Conservation (phyloP, 768 basidiomycete genomes). For the Podaxis sp. region DNA sequence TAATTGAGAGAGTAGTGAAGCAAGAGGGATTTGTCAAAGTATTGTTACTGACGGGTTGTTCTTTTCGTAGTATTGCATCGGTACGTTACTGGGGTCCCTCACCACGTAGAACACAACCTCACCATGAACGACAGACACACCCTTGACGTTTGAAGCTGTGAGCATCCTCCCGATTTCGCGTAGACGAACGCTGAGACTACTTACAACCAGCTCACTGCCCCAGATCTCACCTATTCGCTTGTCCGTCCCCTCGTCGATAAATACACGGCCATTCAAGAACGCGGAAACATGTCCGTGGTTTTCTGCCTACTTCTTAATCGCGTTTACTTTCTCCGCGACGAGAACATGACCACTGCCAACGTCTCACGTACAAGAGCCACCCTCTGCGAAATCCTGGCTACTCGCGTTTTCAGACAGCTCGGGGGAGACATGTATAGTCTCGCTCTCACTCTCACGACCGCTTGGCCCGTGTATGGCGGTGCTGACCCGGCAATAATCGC, state of each 20-base stretch:
- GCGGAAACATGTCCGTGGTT: constrained; percentile 77
- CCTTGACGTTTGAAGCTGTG: constrained; percentile 77
- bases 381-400: constrained; percentile 89
- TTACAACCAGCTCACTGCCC: constrained; percentile 58
- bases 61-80: constrained; percentile 58
- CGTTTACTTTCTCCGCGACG: constrained; percentile 78
- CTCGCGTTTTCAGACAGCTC: constrained; percentile 68
- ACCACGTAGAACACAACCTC: background rate
- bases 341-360: constrained; percentile 61
- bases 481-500: constrained; percentile 57
- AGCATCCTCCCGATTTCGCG: constrained; percentile 20
- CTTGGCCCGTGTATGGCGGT: constrained; percentile 78
- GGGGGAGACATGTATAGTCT: constrained; percentile 66
- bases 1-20: background rate
- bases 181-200: background rate
- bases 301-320: constrained; percentile 89
- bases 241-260: constrained; percentile 86
- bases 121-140: constrained; percentile 56
- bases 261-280: constrained; percentile 66
- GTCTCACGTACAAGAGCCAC: constrained; percentile 72
- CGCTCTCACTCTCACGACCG: constrained; percentile 67
- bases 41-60: background rate
- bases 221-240: constrained; percentile 89
- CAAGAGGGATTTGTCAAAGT: background rate
- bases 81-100: constrained; percentile 29